phyloP scores from a whole-genome alignment of 257 asterid species.

The Coffea eugenioides region DNA sequence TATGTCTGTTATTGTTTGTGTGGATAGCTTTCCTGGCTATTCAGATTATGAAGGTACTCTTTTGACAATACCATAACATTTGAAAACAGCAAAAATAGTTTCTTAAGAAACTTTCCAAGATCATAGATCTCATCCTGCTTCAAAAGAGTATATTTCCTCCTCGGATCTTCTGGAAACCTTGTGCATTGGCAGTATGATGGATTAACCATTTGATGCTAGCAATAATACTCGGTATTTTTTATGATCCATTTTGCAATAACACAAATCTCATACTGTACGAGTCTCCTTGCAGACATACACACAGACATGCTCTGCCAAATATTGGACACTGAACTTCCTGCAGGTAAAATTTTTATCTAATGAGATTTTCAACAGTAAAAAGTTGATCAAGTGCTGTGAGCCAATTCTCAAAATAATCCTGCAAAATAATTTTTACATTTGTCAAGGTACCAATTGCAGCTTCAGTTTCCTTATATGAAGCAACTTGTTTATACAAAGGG shows the following conservation, averaged over 20 bases:
- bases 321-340: conserved; percentile 37
- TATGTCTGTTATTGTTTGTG: conserved; percentile 30
- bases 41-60: conserved; percentile 33
- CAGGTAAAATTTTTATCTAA: conserved; percentile 23
- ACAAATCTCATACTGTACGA: neutral
- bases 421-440: conserved; percentile 11
- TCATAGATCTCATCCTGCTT: too few relatives aligned
- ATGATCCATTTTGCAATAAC: neutral
- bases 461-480: conserved; percentile 64
- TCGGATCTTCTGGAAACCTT: neutral
- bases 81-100: neutral
- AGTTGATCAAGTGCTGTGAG: neutral
- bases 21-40: conserved; percentile 39
- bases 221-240: too few relatives aligned
- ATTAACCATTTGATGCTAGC: neutral
- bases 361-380: neutral
- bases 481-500: conserved; percentile 69
- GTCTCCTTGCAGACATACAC: conserved; percentile 34
- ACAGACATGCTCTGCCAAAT: conserved; percentile 30
- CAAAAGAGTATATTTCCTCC: too few relatives aligned
- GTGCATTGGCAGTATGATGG: neutral
- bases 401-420: neutral
- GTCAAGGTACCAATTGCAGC: conserved; percentile 74
- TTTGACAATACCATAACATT: neutral
- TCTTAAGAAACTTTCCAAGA: neutral